These are phyloP conservation scores for Sugiyamaella chiloensis DNA, from an alignment of 805 yeast species.

Conservation along the genomic window DNA sequence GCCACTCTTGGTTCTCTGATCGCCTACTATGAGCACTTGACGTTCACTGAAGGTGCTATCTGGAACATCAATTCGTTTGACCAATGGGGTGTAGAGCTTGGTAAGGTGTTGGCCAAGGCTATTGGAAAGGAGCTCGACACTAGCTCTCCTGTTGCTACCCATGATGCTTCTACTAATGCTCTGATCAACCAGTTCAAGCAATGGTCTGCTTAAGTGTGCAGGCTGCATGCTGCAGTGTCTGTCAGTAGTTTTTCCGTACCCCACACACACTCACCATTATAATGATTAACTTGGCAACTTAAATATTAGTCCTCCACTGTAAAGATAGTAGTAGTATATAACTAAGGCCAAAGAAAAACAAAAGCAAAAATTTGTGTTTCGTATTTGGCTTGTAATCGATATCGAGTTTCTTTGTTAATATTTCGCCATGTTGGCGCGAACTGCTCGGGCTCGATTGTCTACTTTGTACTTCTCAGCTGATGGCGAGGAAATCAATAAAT, in stretches of 20 bases:
- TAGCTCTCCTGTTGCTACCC: conserved; percentile 53
- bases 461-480: background rate
- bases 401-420: no score
- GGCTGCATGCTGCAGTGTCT: background rate
- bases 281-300: no score
- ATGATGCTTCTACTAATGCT: conserved; percentile 88
- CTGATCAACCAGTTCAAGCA: conserved; percentile 92
- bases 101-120: conserved; percentile 95
- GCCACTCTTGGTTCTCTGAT: conserved; percentile 94
- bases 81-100: conserved; percentile 99
- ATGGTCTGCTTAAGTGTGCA: conserved; percentile 46
- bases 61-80: conserved; percentile 99
- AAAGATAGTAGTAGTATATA: background rate
- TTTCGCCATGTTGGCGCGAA: conserved; percentile 5
- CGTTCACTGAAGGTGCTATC: conserved; percentile 97
- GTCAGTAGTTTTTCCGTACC: background rate
- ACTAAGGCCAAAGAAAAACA: background rate
- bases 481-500: conserved; percentile 7
- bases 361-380: background rate
- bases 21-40: conserved; percentile 96
- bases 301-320: background rate
- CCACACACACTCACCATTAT: background rate
- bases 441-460: background rate
- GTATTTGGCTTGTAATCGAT: no score
- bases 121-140: conserved; percentile 85